Conservation (phyloP, 495 filamentous ascomycete genomes). For the Podospora comata region DNA sequence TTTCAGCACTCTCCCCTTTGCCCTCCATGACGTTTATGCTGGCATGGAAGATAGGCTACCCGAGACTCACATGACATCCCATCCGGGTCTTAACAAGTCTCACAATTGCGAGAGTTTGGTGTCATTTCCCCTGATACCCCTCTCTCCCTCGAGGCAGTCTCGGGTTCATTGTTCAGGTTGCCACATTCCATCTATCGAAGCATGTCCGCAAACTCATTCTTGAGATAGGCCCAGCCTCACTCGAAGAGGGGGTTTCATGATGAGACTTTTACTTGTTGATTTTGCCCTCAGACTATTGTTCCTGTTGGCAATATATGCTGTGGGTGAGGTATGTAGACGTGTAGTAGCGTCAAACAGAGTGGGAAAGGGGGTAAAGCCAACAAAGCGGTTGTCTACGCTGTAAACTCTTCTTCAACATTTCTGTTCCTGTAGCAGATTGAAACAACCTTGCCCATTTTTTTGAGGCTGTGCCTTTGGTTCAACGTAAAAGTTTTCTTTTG, state of each 20-base stretch:
- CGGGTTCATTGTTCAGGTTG: background rate
- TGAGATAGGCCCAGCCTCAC: background rate
- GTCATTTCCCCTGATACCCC: background rate
- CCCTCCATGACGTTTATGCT: background rate
- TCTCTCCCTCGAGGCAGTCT: background rate
- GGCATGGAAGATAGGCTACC: background rate
- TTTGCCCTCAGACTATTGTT: background rate
- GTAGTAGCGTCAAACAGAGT: too few relatives aligned
- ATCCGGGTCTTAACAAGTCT: background rate
- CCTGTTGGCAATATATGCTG: too few relatives aligned
- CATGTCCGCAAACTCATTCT: background rate
- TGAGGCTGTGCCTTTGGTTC: background rate
- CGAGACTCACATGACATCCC: background rate
- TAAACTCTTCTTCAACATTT: too few relatives aligned
- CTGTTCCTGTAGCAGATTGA: background rate
- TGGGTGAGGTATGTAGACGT: background rate
- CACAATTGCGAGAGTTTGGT: background rate
- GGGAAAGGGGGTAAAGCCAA: background rate
- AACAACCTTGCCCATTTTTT: background rate
- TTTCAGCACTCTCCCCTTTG: background rate
- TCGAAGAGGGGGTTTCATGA: background rate
- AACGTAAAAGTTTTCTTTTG: background rate
- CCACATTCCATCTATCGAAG: background rate
- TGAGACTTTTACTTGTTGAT: background rate
- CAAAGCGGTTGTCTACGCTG: background rate